These are phyloP conservation scores for Kodamaea sagamina DNA, from an alignment of 805 yeast genomes.

Conservation along the genomic window DNA sequence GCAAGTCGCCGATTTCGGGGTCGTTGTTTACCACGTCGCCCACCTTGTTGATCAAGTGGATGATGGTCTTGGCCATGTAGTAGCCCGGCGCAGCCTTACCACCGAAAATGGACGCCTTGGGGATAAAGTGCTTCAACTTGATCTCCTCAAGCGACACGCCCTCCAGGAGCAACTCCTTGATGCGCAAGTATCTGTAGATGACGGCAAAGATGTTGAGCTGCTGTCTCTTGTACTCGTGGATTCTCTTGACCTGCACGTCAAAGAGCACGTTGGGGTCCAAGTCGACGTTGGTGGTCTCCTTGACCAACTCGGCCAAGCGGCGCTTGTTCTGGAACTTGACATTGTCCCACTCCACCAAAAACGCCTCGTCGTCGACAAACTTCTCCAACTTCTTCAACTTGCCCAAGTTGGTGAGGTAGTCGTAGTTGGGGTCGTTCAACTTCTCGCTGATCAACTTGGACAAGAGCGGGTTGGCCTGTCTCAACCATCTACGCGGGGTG, in stretches of 20 bases:
- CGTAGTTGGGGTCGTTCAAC: slow-evolving; percentile 64
- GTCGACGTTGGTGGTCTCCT: slow-evolving; percentile 60
- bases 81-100: slow-evolving; percentile 99
- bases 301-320: slow-evolving; percentile 65
- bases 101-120: slow-evolving; percentile 83
- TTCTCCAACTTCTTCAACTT: slow-evolving; percentile 66
- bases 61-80: slow-evolving; percentile 89
- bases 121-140: slow-evolving; percentile 63
- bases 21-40: slow-evolving; percentile 80
- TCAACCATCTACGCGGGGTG: slow-evolving; percentile 95
- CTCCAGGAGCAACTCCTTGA: slow-evolving; percentile 65
- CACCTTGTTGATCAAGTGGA: slow-evolving; percentile 80
- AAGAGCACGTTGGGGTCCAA: slow-evolving; percentile 76
- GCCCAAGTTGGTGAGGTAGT: slow-evolving; percentile 67
- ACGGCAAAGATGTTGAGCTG: slow-evolving; percentile 91
- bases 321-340: slow-evolving; percentile 72
- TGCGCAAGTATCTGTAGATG: slow-evolving; percentile 75
- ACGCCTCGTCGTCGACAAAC: slow-evolving; percentile 65
- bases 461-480: slow-evolving; percentile 86
- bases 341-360: slow-evolving; percentile 67
- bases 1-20: slow-evolving; percentile 66
- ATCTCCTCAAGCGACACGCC: slow-evolving; percentile 42
- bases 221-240: slow-evolving; percentile 94
- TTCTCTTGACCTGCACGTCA: slow-evolving; percentile 92
- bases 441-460: slow-evolving; percentile 71